Conservation (phyloP, 768 basidiomycete genomes). For the Boletellus emodensis region DNA sequence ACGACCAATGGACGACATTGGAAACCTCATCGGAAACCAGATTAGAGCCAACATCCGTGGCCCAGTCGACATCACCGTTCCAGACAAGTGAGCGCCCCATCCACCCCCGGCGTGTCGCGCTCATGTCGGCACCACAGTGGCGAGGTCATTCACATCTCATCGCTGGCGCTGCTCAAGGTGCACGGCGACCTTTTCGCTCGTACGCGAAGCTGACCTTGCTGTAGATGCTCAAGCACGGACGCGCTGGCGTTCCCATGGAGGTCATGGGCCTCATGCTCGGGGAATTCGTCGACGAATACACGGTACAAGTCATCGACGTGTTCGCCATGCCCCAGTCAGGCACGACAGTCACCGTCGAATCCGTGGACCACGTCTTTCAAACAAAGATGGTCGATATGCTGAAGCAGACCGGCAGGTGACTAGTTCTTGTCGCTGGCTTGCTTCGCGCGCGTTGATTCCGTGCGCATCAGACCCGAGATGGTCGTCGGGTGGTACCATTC, state of each 20-base stretch:
- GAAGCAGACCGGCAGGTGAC: conserved; percentile 95
- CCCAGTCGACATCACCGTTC: conserved; percentile 49
- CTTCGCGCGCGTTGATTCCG: background rate
- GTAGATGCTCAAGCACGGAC: conserved; percentile 98
- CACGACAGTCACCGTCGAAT: conserved; percentile 96
- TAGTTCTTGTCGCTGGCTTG: conserved; percentile 10
- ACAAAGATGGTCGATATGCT: conserved; percentile 98
- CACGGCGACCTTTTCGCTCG: conserved; percentile 8
- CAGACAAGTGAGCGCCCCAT: conserved; percentile 62
- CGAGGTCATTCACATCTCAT: conserved; percentile 96
- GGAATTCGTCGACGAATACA: conserved; percentile 98
- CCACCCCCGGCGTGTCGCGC: background rate
- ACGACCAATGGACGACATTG: conserved; percentile 39
- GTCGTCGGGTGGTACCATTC: conserved; percentile 99
- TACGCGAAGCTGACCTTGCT: conserved; percentile 2
- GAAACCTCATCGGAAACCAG: conserved; percentile 53
- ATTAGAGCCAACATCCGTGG: conserved; percentile 39
- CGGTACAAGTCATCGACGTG: conserved; percentile 90
- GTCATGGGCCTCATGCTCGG: conserved; percentile 99
- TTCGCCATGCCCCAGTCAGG: conserved; percentile 99
- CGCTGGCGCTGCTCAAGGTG: conserved; percentile 94
- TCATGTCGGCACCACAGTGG: conserved; percentile 45
- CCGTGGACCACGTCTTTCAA: conserved; percentile 98
- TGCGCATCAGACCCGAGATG: conserved; percentile 75
- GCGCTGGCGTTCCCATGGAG: conserved; percentile 98